Evolutionary conservation across 495 filamentous ascomycete species (phyloP), one percentile per base, ranked within the genome.

Genomic region (Penicillium cataractarum): DNA sequence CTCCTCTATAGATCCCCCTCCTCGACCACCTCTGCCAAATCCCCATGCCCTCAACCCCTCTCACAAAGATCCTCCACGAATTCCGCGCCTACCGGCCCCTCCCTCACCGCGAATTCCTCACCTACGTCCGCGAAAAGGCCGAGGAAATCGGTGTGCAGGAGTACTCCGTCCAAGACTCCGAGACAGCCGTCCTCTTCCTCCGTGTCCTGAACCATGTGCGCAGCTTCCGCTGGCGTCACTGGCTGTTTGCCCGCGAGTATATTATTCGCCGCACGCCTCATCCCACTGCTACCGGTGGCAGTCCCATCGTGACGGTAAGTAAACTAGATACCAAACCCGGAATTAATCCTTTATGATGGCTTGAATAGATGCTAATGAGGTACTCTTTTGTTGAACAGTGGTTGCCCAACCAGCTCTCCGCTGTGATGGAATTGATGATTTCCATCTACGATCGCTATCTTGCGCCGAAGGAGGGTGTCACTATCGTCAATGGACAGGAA

Each of bases 211-310:
- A 97, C 72, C 89, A 96, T 72, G 90, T 97, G 12, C 87, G 93
- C 55, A 91, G 93, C 67, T 97, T 96, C 78, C 80, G 93, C 61
- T 97, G 93, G 93, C 82, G 93, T 4, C 93, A 96, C 69, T 97
- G 93, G 93, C 87, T 92, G 63, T 96, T 97, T 67, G 92, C 92
- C n/a, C 80, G 92, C 22, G 93, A 97, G 81, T 97, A 97, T 65
- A 96, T 97, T 61, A 84, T 97, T 57, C 91, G 91, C 69, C 83
- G 87, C 60, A 95, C 90, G 0, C 80, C 78, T 0, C 91, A 97
- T 68, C 92, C 93, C 0, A 94, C 90, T 29, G 93, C 93, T 5
- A 97, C 93, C 0, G 93, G 93, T 1, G 93, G 93, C 2, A 94
- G 90, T 69, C 93, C 93, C 1, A 96, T 97, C 60, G 90, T 97